These are phyloP conservation scores for Barnettozyma siamensis DNA, from an alignment of 805 yeast species.

Conservation along the genomic window DNA sequence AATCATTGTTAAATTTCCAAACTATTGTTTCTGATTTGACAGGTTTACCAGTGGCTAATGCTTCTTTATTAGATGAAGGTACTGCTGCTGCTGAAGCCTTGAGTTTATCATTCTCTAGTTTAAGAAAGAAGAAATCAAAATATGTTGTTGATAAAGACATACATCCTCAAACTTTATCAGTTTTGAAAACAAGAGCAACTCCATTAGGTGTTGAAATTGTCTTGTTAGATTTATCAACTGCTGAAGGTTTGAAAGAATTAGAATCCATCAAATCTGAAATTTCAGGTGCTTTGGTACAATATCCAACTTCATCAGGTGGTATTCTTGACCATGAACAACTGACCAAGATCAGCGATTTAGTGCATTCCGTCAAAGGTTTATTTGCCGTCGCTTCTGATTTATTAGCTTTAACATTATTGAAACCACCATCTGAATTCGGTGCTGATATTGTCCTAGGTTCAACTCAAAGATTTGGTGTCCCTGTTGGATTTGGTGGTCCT, in stretches of 20 bases:
- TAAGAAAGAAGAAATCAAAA: slow-evolving; percentile 58
- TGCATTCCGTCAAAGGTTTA: slow-evolving; percentile 70
- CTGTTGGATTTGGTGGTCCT: slow-evolving; percentile 97
- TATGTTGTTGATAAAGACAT: slow-evolving; percentile 72
- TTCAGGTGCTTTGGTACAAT: slow-evolving; percentile 85
- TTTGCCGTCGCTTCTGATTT: slow-evolving; percentile 88
- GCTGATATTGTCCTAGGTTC: slow-evolving; percentile 94
- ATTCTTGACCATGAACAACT: slow-evolving; percentile 45
- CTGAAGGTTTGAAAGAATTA: slow-evolving; percentile 32
- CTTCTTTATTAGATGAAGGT: slow-evolving; percentile 92
- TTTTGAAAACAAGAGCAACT: slow-evolving; percentile 70
- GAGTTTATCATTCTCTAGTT: slow-evolving; percentile 68
- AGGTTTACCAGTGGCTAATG: slow-evolving; percentile 91
- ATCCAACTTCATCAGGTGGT: slow-evolving; percentile 84
- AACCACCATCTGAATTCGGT: slow-evolving; percentile 78
- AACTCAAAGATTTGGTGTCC: slow-evolving; percentile 95
- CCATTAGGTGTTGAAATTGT: slow-evolving; percentile 65
- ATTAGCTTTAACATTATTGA: slow-evolving; percentile 77
- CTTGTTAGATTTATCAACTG: slow-evolving; percentile 47
- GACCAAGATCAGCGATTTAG: slow-evolving; percentile 49
- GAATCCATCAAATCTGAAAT: slow-evolving; percentile 33
- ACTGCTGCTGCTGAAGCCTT: slow-evolving; percentile 98
- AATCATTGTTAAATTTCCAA: slow-evolving; percentile 84
- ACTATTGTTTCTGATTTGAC: slow-evolving; percentile 89
- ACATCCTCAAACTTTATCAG: slow-evolving; percentile 83